Evolutionary conservation across 2,329 filamentous ascomycete genomes (phyloP).

Genomic region (Colletotrichum godetiae): DNA sequence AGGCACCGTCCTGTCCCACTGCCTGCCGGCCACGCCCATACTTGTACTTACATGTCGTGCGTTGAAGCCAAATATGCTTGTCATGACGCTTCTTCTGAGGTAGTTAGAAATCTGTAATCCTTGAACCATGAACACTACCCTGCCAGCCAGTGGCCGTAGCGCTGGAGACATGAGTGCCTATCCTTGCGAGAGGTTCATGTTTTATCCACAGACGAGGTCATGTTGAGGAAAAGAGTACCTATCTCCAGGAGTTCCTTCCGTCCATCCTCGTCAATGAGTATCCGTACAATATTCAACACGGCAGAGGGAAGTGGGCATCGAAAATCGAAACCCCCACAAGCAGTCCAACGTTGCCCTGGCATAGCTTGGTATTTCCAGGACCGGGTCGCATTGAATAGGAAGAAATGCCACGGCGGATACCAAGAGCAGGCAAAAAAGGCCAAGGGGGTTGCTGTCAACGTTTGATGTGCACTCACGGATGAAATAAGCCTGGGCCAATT

Average conservation of each 20-base stretch:
- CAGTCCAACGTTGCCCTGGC: conserved; percentile 24
- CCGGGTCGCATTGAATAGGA: conserved; percentile 1
- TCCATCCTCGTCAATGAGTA: background rate
- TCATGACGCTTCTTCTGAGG: conserved; percentile 13
- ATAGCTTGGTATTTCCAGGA: background rate
- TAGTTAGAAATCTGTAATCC: background rate
- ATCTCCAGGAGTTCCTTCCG: conserved; percentile 3
- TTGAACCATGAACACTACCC: conserved; percentile 21
- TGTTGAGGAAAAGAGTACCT: background rate
- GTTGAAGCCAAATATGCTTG: conserved; percentile 13
- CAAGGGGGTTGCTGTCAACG: conserved; percentile 29
- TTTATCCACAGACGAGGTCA: background rate
- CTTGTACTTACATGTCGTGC: background rate
- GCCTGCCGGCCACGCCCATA: conserved; percentile 12
- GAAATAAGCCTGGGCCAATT: conserved; percentile 11
- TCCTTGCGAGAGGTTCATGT: background rate
- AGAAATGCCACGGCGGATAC: conserved; percentile 7
- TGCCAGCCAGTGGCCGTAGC: background rate
- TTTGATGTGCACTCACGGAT: conserved; percentile 27
- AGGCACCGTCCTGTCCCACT: background rate
- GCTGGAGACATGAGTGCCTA: conserved; percentile 1
- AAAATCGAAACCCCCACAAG: conserved; percentile 17
- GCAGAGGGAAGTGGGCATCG: conserved; percentile 11
- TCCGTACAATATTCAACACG: background rate
- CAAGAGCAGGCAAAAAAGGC: conserved; percentile 14